phyloP scores from a whole-genome alignment of 2,329 filamentous ascomycete species.

The Ophiocordyceps unilateralis region DNA sequence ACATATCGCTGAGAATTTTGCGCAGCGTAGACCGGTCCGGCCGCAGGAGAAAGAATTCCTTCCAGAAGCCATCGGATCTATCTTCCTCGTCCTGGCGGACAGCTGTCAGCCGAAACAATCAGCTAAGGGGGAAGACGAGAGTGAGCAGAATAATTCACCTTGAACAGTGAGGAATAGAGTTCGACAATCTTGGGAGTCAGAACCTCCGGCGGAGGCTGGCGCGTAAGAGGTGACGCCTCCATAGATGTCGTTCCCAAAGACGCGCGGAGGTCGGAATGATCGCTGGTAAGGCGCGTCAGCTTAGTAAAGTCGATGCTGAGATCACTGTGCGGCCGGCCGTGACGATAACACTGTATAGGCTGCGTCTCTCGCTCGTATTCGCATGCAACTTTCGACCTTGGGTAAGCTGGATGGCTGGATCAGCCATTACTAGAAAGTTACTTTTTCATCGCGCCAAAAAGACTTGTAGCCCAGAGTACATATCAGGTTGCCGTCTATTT shows the following conservation, averaged over 20 bases:
- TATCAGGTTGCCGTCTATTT: too few species aligned
- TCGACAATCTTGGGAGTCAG: slow-evolving; percentile 91
- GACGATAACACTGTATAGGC: too few species aligned
- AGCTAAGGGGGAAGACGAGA: background rate
- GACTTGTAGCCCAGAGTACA: too few species aligned
- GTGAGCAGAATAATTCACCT: slow-evolving; percentile 23
- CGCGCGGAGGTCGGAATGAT: slow-evolving; percentile 1
- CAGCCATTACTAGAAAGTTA: too few species aligned
- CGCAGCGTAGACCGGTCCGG: slow-evolving; percentile 58
- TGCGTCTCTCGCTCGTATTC: too few species aligned
- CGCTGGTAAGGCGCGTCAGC: background rate
- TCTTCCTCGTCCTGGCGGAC: slow-evolving; percentile 43
- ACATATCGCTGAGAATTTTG: slow-evolving; percentile 49
- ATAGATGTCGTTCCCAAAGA: slow-evolving; percentile 25
- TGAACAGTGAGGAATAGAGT: slow-evolving; percentile 75
- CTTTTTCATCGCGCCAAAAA: too few species aligned
- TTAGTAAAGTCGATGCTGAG: background rate
- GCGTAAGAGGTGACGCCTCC: slow-evolving; percentile 85
- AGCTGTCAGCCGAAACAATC: background rate
- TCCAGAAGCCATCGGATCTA: slow-evolving; percentile 83
- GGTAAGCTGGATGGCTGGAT: too few species aligned
- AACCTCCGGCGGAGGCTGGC: slow-evolving; percentile 73
- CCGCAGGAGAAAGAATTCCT: slow-evolving; percentile 80
- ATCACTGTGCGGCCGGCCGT: background rate
- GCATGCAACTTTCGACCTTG: too few species aligned